Base-by-base conservation (phyloP, 345 rosid species). In the Sonneratia alba region DNA sequence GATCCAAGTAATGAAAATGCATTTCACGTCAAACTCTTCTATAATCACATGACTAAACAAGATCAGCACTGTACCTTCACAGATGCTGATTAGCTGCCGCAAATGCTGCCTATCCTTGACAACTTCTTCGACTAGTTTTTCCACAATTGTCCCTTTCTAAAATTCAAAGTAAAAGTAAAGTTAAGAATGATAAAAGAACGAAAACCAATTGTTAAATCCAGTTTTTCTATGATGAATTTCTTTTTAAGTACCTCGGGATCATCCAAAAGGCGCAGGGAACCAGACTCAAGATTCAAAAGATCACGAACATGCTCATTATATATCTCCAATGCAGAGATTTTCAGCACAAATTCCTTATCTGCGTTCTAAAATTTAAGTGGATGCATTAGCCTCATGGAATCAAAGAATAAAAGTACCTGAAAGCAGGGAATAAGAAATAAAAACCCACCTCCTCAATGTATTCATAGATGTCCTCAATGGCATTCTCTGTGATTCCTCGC, bases 141-240 rank as follows among this genome's bases (percentile, higher is more conserved):
- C 98, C 67, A 90, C 93, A 74, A 81, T 89, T 49, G 84, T 87
- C 71, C 98, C 98, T 85, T 88, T 91, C 98, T 94, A 82, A 79
- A 77, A 36, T 34, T 42, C 67, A 73, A 72, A 61, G 74, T 36
- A 76, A 56, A 65, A 64, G 63, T 53, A 63, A 70, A 13, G 13
- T 24, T 11, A 49, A 76, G 73, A 43, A 16, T 57, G 38, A 68
- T 38, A 55, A 36, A 36, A n/a, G 70, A n/a, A 68, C 21, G 22
- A 27, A 36, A 48, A 14, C 14, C 43, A 13, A 7, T 36, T 34
- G 64, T n/a, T 51, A 34, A 49, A 15, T 22, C 65, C 27, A 62
- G 9, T n/a, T 27, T 62, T 62, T 62, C 27, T 53, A 36, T 6
- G 59, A 42, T 14, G 62, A 55, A 51, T 65, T 56, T 18, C 51